A percentile compares a stretch with the other conserved stretches of the same genome.
Conservation (phyloP, 768 basidiomycete genomes). For the Mycena galericulata region DNA sequence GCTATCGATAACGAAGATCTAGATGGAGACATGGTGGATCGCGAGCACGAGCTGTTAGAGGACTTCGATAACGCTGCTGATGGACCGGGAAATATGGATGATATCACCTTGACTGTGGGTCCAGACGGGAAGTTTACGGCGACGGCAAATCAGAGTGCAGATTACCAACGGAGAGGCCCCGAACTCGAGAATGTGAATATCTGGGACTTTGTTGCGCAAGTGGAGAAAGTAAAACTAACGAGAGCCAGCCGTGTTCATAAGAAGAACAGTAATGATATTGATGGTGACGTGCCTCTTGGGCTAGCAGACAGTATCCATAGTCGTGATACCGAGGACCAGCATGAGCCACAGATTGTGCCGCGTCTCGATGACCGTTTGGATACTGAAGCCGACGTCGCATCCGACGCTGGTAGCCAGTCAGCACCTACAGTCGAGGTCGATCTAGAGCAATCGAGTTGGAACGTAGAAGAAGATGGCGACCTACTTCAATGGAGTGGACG, state of each 20-base stretch:
- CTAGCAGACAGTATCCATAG: no score
- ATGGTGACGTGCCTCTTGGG: no score
- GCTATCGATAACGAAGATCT: no score
- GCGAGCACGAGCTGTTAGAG: neutral
- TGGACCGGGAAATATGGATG: neutral
- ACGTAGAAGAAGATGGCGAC: no score
- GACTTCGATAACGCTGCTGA: neutral
- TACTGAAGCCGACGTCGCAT: no score
- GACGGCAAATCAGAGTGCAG: neutral
- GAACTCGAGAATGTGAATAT: slow-evolving; percentile 3
- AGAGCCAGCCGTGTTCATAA: neutral
- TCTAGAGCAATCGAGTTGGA: no score
- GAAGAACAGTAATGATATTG: neutral
- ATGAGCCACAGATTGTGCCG: no score
- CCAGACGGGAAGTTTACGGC: neutral
- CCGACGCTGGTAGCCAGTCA: no score
- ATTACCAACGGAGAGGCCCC: neutral
- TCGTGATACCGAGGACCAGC: no score
- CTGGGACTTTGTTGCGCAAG: slow-evolving; percentile 11
- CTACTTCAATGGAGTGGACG: neutral
- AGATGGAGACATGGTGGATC: no score
- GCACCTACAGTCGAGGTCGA: no score
- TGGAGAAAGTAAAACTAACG: neutral
- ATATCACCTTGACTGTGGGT: neutral
- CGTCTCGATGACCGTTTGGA: neutral